Evolutionary conservation across 2,329 filamentous ascomycete genomes (phyloP).

Genomic region (Rutstroemia sp.): DNA sequence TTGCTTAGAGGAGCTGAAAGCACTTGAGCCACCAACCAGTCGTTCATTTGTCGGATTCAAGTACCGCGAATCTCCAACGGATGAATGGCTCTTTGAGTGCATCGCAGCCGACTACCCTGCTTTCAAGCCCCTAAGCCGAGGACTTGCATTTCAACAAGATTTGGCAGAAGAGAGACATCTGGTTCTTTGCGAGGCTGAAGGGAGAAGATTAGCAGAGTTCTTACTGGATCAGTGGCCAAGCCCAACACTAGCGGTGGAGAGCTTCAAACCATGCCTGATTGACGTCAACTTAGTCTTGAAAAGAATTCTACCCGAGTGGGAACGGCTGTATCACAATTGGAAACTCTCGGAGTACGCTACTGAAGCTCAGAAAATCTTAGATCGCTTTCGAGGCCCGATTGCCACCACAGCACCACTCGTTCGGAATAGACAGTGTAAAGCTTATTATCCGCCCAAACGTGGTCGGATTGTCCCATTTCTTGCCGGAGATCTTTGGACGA

Average conservation of each 20-base stretch:
- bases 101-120: no score
- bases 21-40: no score
- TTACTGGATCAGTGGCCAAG: constrained; percentile 41
- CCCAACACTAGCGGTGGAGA: constrained; percentile 26
- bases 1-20: no score
- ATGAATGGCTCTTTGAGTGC: no score
- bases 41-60: no score
- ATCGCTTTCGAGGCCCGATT: constrained; percentile 17
- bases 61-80: no score
- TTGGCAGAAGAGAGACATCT: constrained; percentile 25
- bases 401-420: background rate
- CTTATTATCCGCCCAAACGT: background rate
- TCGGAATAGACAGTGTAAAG: constrained; percentile 8
- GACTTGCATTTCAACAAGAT: constrained; percentile 26
- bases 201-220: constrained; percentile 31
- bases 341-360: constrained; percentile 38
- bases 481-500: no score
- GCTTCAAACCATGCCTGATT: constrained; percentile 30
- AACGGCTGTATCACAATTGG: constrained; percentile 39
- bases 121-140: background rate
- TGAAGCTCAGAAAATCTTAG: constrained; percentile 36
- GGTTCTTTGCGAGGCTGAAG: constrained; percentile 18
- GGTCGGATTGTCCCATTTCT: constrained; percentile 3
- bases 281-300: constrained; percentile 34
- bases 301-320: constrained; percentile 39